Conservation (phyloP, 2,329 filamentous ascomycete species). For the Colletotrichum sp. region DNA sequence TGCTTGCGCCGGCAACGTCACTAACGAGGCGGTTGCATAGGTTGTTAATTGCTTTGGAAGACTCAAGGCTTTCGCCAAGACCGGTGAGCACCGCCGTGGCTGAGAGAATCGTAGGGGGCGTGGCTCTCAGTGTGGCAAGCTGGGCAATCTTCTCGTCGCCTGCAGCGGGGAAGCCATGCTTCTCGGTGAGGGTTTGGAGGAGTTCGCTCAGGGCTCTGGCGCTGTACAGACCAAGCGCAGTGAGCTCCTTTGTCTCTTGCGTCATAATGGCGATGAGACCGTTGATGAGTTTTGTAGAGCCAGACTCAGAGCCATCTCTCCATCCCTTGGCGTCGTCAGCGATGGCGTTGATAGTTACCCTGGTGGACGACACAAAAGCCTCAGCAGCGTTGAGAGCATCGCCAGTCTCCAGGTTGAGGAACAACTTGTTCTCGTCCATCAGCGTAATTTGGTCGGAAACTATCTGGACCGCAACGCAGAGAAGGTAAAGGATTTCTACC, state of each 20-base stretch:
- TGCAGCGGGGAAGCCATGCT: slow-evolving; percentile 47
- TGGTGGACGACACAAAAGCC: slow-evolving; percentile 45
- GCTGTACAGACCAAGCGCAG: slow-evolving; percentile 54
- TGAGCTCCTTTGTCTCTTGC: slow-evolving; percentile 44
- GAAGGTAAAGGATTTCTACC: slow-evolving; percentile 55
- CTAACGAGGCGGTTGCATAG: slow-evolving; percentile 66
- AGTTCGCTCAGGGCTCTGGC: slow-evolving; percentile 57
- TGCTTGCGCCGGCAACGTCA: slow-evolving; percentile 58
- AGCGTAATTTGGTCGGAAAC: slow-evolving; percentile 59
- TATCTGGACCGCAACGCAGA: slow-evolving; percentile 56
- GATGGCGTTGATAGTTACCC: slow-evolving; percentile 38
- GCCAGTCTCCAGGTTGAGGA: slow-evolving; percentile 42
- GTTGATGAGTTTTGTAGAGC: slow-evolving; percentile 41
- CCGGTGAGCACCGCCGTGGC: slow-evolving; percentile 57
- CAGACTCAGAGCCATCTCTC: slow-evolving; percentile 36
- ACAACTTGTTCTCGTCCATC: slow-evolving; percentile 49
- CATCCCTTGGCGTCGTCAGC: slow-evolving; percentile 40
- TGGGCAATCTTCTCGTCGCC: slow-evolving; percentile 54
- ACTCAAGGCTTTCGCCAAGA: slow-evolving; percentile 53
- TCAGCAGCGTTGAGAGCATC: slow-evolving; percentile 44
- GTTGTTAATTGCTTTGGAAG: slow-evolving; percentile 53
- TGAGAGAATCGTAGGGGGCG: slow-evolving; percentile 50
- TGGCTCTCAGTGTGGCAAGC: slow-evolving; percentile 51
- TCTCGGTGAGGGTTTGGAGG: slow-evolving; percentile 50
- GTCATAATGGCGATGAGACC: slow-evolving; percentile 50